Conservation (phyloP, 2,329 filamentous ascomycete species). For the Xenoacremonium recifei region DNA sequence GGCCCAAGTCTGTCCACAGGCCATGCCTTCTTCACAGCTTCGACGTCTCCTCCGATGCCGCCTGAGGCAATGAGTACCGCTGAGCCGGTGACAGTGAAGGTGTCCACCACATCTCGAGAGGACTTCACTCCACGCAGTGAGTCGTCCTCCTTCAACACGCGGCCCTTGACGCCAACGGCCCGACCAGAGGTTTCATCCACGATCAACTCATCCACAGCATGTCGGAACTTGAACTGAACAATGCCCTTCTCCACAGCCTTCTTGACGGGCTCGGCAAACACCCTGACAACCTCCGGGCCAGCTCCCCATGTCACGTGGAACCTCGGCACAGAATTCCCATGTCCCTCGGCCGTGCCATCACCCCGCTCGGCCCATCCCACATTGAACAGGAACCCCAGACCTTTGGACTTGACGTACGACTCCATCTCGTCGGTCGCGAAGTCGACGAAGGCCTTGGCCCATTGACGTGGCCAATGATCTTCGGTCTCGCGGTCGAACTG, state of each 20-base stretch:
- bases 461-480: slow-evolving; percentile 57
- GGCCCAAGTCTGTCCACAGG: slow-evolving; percentile 56
- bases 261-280: slow-evolving; percentile 56
- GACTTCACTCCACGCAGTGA: slow-evolving; percentile 51
- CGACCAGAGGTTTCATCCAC: slow-evolving; percentile 48
- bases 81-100: slow-evolving; percentile 53
- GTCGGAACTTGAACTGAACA: slow-evolving; percentile 55
- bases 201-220: slow-evolving; percentile 56
- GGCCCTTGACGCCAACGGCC: slow-evolving; percentile 52
- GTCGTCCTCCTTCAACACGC: slow-evolving; percentile 51
- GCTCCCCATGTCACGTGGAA: slow-evolving; percentile 63
- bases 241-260: slow-evolving; percentile 51
- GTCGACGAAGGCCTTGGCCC: slow-evolving; percentile 64
- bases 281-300: slow-evolving; percentile 57
- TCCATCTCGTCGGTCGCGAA: slow-evolving; percentile 61
- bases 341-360: slow-evolving; percentile 52
- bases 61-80: slow-evolving; percentile 56
- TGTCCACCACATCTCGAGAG: slow-evolving; percentile 44
- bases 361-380: slow-evolving; percentile 64
- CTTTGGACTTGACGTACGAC: slow-evolving; percentile 51
- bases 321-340: slow-evolving; percentile 62
- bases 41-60: slow-evolving; percentile 61
- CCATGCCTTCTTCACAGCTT: slow-evolving; percentile 58
- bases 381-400: slow-evolving; percentile 51
- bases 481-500: slow-evolving; percentile 55